Conservation (phyloP, 768 basidiomycete species). For the Tremella fuciformis region DNA sequence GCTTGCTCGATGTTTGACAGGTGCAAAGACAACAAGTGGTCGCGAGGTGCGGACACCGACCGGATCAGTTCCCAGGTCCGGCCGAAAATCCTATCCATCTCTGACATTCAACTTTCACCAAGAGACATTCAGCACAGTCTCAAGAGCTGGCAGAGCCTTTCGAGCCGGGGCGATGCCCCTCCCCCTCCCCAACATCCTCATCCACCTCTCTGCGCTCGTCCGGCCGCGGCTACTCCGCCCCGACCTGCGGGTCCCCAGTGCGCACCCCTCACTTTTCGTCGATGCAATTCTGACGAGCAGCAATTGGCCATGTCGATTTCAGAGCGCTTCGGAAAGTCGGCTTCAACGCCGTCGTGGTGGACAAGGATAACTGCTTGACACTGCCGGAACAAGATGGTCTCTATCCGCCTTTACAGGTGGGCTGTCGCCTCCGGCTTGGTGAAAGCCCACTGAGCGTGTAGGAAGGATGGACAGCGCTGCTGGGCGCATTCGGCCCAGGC, state of each 20-base stretch:
- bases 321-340: conserved; percentile 63
- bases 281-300: conserved; percentile 16
- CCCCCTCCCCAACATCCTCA: conserved; percentile 34
- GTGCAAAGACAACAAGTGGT: background rate
- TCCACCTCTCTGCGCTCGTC: conserved; percentile 36
- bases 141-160: too few species aligned
- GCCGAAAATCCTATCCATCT: too few species aligned
- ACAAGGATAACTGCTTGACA: conserved; percentile 99
- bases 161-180: conserved; percentile 8
- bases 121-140: too few species aligned
- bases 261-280: conserved; percentile 11
- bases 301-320: conserved; percentile 47
- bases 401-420: conserved; percentile 71
- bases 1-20: background rate
- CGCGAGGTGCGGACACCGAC: too few species aligned
- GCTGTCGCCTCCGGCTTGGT: conserved; percentile 24
- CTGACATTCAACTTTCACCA: too few species aligned
- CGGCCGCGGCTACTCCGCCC: conserved; percentile 36
- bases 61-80: too few species aligned
- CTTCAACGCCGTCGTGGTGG: conserved; percentile 85
- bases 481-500: conserved; percentile 67
- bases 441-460: background rate
- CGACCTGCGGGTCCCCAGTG: conserved; percentile 39
- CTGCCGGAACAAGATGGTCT: conserved; percentile 71
- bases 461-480: conserved; percentile 67